Evolutionary conservation across 75 land plant genomes (phyloP).

Genomic region (Cryptomeria japonica): DNA sequence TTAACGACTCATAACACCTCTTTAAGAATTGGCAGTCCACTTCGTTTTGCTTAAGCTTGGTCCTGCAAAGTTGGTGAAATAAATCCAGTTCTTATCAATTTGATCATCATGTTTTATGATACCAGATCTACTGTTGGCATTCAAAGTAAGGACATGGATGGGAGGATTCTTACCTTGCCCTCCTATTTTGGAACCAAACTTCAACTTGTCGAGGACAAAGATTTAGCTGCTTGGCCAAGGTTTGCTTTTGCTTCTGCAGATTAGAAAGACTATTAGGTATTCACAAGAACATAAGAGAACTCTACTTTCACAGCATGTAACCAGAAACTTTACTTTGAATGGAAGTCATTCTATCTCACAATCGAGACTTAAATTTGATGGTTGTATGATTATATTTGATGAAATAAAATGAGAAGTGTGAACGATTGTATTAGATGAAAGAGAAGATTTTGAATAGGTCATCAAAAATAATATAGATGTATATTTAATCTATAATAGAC

Average conservation of each 20-base stretch:
- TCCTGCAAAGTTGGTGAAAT: conserved; percentile 35
- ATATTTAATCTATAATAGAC: too few species aligned
- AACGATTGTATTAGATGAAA: too few species aligned
- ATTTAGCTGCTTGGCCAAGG: conserved; percentile 68
- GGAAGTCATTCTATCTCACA: neutral
- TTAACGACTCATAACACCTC: conserved; percentile 77
- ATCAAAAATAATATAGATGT: too few species aligned
- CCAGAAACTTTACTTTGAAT: neutral
- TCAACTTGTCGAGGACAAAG: conserved; percentile 81
- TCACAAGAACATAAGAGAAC: neutral
- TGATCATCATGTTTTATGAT: neutral
- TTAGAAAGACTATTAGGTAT: neutral
- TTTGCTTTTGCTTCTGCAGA: conserved; percentile 73
- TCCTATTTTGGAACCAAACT: conserved; percentile 86
- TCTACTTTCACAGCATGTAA: neutral
- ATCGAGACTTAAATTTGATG: too few species aligned
- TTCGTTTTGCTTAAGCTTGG: conserved; percentile 91
- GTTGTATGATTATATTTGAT: too few species aligned
- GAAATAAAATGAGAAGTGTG: too few species aligned
- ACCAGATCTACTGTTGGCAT: too few species aligned
- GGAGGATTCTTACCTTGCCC: conserved; percentile 55
- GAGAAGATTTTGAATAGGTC: too few species aligned
- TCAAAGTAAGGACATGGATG: neutral
- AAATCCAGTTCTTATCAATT: neutral
- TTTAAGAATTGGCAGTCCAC: conserved; percentile 84